A percentile compares a stretch with the other conserved stretches of the same genome.
phyloP scores from a whole-genome alignment of 2,329 filamentous ascomycete genomes.

The Ceratocystis cubensis region DNA sequence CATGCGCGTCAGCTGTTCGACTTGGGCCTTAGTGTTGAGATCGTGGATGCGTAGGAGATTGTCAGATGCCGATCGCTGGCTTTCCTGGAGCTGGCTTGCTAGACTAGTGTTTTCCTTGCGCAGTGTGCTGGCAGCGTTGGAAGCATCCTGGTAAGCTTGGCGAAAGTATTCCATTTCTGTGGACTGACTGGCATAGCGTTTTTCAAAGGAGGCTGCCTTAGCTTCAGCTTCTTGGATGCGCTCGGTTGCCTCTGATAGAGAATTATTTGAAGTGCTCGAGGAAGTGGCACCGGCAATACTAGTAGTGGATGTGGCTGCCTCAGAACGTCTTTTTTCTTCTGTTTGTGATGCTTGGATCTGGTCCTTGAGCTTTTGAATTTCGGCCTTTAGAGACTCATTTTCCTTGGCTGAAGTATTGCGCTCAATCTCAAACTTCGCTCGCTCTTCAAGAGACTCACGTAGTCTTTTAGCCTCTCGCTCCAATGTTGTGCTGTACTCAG shows the following conservation, averaged over 20 bases:
- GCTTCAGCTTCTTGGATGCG: slow-evolving; percentile 15
- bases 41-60: slow-evolving; percentile 38
- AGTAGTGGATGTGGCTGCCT: slow-evolving; percentile 21
- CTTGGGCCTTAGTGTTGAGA: slow-evolving; percentile 32
- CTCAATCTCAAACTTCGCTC: slow-evolving; percentile 36
- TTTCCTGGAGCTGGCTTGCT: slow-evolving; percentile 31
- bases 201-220: slow-evolving; percentile 25
- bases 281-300: not conserved
- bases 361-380: slow-evolving; percentile 29
- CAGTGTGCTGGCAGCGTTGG: slow-evolving; percentile 35
- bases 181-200: slow-evolving; percentile 29
- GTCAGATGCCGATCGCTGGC: slow-evolving; percentile 33
- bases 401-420: slow-evolving; percentile 29
- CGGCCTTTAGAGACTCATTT: slow-evolving; percentile 26
- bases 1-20: slow-evolving; percentile 29
- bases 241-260: slow-evolving; percentile 5
- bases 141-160: slow-evolving; percentile 46
- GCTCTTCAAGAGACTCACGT: slow-evolving; percentile 40
- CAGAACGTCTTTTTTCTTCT: slow-evolving; percentile 29
- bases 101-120: slow-evolving; percentile 37
- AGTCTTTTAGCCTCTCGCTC: slow-evolving; percentile 36
- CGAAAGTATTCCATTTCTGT: slow-evolving; percentile 45
- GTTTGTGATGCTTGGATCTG: slow-evolving; percentile 23
- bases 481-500: slow-evolving; percentile 35
- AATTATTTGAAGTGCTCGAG: not conserved